Evolutionary conservation across 192 early-diverging fungal genomes (phyloP).

Genomic region (Linderina pennispora): DNA sequence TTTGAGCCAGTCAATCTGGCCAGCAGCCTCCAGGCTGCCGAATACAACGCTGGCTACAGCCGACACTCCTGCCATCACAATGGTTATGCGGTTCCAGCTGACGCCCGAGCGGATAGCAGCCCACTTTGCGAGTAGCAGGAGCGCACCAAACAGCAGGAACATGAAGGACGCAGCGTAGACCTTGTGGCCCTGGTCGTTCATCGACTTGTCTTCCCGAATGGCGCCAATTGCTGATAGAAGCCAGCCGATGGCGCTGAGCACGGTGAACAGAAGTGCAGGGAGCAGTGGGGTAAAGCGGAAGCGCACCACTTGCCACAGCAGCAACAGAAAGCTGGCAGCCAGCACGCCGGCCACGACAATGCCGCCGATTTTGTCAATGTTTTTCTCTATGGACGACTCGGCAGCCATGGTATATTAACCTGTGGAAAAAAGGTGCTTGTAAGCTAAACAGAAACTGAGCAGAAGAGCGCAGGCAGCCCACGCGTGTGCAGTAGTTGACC

Average conservation of each 20-base stretch:
- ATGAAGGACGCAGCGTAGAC: constrained; percentile 34
- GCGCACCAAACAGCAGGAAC: constrained; percentile 26
- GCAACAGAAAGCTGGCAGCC: constrained; percentile 24
- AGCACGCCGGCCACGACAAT: constrained; percentile 34
- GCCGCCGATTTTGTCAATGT: constrained; percentile 41
- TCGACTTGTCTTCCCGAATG: constrained; percentile 11
- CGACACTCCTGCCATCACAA: constrained; percentile 15
- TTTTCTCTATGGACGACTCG: constrained; percentile 20
- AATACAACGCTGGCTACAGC: constrained; percentile 21
- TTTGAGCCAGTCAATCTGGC: constrained; percentile 45
- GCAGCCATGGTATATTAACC: constrained; percentile 7
- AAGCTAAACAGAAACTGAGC: no score
- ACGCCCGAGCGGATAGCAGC: constrained; percentile 22
- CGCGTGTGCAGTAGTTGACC: no score
- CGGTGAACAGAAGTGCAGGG: constrained; percentile 16
- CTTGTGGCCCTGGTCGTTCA: constrained; percentile 43
- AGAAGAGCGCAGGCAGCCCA: no score
- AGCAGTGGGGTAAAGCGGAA: constrained; percentile 27
- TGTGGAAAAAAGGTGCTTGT: not conserved
- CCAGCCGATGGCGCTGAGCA: constrained; percentile 40
- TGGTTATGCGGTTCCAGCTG: constrained; percentile 22
- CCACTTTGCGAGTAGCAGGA: constrained; percentile 34
- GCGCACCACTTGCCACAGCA: constrained; percentile 34
- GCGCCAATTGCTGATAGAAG: constrained; percentile 37
- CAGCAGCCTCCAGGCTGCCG: constrained; percentile 39